Evolutionary conservation across 2,329 filamentous ascomycete genomes (phyloP), one percentile per base, ranked within the genome.

Genomic region (Plectosphaerella sp.): DNA sequence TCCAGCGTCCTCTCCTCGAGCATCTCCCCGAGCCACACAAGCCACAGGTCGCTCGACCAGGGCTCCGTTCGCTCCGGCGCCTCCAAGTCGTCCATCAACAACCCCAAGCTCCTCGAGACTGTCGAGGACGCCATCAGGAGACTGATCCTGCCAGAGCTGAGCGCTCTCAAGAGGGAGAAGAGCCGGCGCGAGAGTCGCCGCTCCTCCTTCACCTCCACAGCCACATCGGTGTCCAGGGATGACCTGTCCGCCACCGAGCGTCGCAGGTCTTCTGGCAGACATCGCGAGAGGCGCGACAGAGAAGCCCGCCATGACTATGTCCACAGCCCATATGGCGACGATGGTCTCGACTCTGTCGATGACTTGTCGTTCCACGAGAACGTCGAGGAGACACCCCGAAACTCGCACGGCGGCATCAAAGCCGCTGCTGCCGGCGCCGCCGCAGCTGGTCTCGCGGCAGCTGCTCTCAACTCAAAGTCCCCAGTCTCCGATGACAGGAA

Each of bases 61-160:
- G 74, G 80, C 63, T 80, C 79, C 35, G 67, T 74, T 54, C 75
- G 73, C 51, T 79, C 77, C 1, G 72, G 70, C 8, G 69, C 69
- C 22, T 83, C 80, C 25, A 70, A 73, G 22, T 89, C 90, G 3
- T 93, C 89, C 0, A 89, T 95, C 66, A 96, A 95, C 71, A 96
- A 97, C 62, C 92, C 92, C 0, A 94, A 91, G 64, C 74, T 97
- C 2, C 79, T 97, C 2, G 89, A 94, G 62, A 94, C 91, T 0
- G 92, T 97, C 3, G 92, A 97, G 71, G 91, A 96, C 70, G 91
- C 91, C 14, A 96, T 97, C 63, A 86, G 91, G 57, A 83, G 91
- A 47, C 78, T 96, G 48, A 96, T 97, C 50, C 73, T 99, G 3
- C 94, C 94, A 0, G 93, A 99, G 68, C 77, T 99, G 45, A 93